phyloP scores from a whole-genome alignment of 78 protist genomes.

The Monocercomonoides exilis region DNA sequence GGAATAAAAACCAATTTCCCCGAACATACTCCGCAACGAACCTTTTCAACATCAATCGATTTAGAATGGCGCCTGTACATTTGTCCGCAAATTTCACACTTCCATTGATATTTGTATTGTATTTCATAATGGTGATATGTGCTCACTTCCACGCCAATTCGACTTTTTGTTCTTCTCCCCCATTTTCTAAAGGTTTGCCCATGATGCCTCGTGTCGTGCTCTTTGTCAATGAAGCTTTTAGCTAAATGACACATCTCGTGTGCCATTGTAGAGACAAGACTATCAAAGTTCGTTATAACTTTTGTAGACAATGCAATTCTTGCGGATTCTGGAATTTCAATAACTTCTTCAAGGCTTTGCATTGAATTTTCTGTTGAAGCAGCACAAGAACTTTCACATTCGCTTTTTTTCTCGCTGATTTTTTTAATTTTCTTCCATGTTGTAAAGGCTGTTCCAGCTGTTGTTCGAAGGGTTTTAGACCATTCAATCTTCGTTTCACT shows the following conservation, averaged over 20 bases:
- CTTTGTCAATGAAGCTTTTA: not conserved
- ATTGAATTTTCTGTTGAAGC: not conserved
- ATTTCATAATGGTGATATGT: not conserved
- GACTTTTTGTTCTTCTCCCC: not conserved
- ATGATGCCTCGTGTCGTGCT: not conserved
- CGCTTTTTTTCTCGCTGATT: too few relatives aligned
- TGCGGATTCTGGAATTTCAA: not conserved
- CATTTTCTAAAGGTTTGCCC: not conserved
- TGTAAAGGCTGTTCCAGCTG: not conserved
- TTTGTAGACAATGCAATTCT: not conserved
- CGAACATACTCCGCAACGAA: not conserved
- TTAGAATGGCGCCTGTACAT: not conserved
- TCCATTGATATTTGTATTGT: not conserved
- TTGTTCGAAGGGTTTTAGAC: not conserved
- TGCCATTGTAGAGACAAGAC: not conserved
- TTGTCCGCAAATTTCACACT: not conserved
- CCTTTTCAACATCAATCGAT: not conserved
- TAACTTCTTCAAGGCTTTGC: not conserved
- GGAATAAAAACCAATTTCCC: not conserved
- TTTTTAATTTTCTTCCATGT: not conserved
- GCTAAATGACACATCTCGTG: not conserved
- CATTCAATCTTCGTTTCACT: not conserved
- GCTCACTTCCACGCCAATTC: not conserved
- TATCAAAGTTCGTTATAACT: not conserved
- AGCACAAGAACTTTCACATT: too few relatives aligned